Base-by-base conservation (phyloP, 768 basidiomycete genomes). In the Rhizopogon sp. region DNA sequence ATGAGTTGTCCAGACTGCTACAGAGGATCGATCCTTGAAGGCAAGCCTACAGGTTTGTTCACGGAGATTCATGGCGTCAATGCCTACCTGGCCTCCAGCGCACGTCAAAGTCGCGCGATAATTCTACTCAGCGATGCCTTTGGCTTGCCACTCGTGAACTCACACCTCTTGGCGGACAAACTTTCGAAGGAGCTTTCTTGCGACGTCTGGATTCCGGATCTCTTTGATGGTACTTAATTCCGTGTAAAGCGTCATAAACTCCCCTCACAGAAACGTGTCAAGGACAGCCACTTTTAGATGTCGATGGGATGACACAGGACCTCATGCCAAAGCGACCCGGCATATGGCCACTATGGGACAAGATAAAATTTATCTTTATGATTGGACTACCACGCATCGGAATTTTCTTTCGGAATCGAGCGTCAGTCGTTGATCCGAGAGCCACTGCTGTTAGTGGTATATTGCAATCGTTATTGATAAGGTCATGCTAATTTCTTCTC, bases 161-260 rank as follows among this genome's bases (percentile, higher is more conserved):
- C 68, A 57, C 82, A 80, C 60, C 73, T 87, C 54, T 69, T 85
- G 5, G 83, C 83, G 1, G 83, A 86, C 65, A 68, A 72, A 28
- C 62, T 84, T 22, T 74, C 82, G 7, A 67, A 75, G 54, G 60
- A 67, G 16, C 61, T 85, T 29, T 67, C 71, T 16, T 81, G 83
- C 57, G 84, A 86, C 59, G 83, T 84, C 16, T 86, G 81, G 78
- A 72, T 83, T 16, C 84, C 84, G 8, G 82, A 87, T 66, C 65
- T 82, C 46, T 86, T 84, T 59, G 64, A 72, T 56, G 84, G 83
- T 79, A 41, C 17, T 52, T 44, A 70, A 61, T 37, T 52, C 16
- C 46, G 41, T 11, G 60, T 16, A 25, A 13, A 13, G 45, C 17
- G 13, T 11, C 31, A 8, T 41, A 20, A 29, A 28, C 25, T 31